Base-by-base conservation (phyloP, 2,329 filamentous ascomycete species). In the Orbilia oligospora region DNA sequence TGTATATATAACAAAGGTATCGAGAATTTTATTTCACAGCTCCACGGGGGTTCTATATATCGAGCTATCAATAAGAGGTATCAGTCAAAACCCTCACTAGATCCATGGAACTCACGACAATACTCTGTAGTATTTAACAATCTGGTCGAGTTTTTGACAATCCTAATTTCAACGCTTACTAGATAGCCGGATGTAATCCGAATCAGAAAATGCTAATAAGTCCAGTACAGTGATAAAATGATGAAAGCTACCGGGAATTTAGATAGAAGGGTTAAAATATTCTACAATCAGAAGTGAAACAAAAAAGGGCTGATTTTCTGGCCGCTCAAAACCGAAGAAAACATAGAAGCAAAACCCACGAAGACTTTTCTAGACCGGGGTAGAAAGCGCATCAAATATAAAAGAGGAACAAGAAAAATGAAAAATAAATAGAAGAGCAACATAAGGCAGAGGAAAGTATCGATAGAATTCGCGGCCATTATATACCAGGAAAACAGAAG, bases 261-360 rank as follows among this genome's bases (percentile, higher is more conserved):
- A 20, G 44, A 64, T 56, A 48, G 27, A 53, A 64, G 48, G 18
- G 30, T 22, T 68, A 44, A 46, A 75, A 68, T 75, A 75, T 75
- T 75, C 71, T 75, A 75, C 71, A 75, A 64, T 68, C 24, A 56
- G 72, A 76, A 70, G 44, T 56, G 51, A 67, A 77, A 55, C 38
- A 65, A 56, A 56, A 20, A 56, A 20, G 58, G 33, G 27, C 5
- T 10, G 6, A 70, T 71, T 65, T 46, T 53, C 44, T 58, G 49
- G 49, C 63, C 65, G 24, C 56, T 56, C 1, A 38, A 56, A 55
- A 41, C 20, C 46, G 61, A 24, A 24, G 53, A 58, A 58, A 56
- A 71, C n/a, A n/a, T 61, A 38, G 64, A 70, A 65, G 18, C 38
- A 58, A 61, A 27, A 33, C 49, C 36, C 63, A 48, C 55, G 9